Percentiles rank a stretch among this genome's conserved stretches.
phyloP scores from a whole-genome alignment of 305 asterid genomes.

The Solanum hybrid region DNA sequence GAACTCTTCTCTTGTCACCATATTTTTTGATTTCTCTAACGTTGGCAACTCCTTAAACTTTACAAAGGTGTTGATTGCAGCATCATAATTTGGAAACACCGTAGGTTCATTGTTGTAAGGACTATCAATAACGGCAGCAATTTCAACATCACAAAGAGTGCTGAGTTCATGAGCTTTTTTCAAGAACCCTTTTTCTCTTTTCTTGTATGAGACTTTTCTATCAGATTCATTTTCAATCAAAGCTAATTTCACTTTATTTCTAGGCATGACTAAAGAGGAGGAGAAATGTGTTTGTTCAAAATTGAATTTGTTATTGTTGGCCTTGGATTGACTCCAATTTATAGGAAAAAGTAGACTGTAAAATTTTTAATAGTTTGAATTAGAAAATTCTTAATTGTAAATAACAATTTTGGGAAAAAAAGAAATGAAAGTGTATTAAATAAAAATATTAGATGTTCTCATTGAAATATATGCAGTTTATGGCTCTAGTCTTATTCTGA shows the following conservation, averaged over 20 bases:
- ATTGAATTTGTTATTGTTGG: not conserved
- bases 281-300: not conserved
- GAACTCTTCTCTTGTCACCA: slow-evolving; percentile 33
- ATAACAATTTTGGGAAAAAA: not conserved
- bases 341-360: not conserved
- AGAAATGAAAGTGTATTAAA: not conserved
- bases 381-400: not conserved
- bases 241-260: slow-evolving; percentile 30
- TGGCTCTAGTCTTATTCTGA: not conserved
- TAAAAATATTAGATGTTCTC: not conserved
- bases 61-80: slow-evolving; percentile 14
- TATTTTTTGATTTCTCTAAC: slow-evolving; percentile 11
- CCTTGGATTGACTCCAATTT: not conserved
- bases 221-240: slow-evolving; percentile 25
- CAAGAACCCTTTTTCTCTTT: not conserved
- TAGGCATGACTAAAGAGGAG: slow-evolving; percentile 17
- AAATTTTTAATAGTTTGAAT: not conserved
- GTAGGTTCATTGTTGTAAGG: slow-evolving; percentile 18
- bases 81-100: slow-evolving; percentile 24
- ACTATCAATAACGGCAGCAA: slow-evolving; percentile 30
- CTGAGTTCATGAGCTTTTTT: slow-evolving; percentile 26
- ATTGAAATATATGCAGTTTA: not conserved
- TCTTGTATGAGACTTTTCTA: slow-evolving; percentile 29
- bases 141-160: slow-evolving; percentile 33
- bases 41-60: slow-evolving; percentile 24